Evolutionary conservation across 2,329 filamentous ascomycete species (phyloP).

Genomic region (Pleomassaria siparia): DNA sequence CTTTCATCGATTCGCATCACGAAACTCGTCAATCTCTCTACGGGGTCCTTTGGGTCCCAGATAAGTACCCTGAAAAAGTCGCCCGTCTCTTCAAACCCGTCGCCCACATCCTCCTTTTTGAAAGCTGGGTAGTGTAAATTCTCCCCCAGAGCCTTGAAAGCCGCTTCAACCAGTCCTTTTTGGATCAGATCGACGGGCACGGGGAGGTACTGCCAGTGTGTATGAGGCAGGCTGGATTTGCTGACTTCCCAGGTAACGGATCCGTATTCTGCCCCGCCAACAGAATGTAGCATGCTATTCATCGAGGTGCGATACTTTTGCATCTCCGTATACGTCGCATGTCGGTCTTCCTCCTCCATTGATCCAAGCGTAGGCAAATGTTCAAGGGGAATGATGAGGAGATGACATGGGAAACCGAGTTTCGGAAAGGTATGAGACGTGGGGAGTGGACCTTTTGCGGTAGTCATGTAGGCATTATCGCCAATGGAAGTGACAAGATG

Average conservation of each 20-base stretch:
- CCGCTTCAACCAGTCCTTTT: conserved; percentile 79
- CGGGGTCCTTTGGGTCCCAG: conserved; percentile 60
- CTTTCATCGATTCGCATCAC: conserved; percentile 72
- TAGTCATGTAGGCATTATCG: conserved; percentile 83
- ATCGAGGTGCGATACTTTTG: conserved; percentile 73
- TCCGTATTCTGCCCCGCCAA: conserved; percentile 63
- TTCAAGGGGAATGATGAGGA: conserved; percentile 85
- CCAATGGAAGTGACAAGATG: conserved; percentile 92
- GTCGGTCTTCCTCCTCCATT: conserved; percentile 62
- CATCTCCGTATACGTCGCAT: conserved; percentile 77
- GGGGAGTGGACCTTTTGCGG: conserved; percentile 85
- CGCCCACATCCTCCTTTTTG: conserved; percentile 43
- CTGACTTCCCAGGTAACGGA: conserved; percentile 92
- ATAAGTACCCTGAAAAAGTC: conserved; percentile 84
- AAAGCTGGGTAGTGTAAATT: conserved; percentile 65
- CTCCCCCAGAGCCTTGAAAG: conserved; percentile 85
- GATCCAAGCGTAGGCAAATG: conserved; percentile 75
- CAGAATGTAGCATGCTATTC: conserved; percentile 70
- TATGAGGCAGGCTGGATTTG: conserved; percentile 76
- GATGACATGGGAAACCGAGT: conserved; percentile 77
- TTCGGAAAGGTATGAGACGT: conserved; percentile 69
- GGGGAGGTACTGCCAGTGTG: conserved; percentile 92
- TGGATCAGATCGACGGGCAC: conserved; percentile 67
- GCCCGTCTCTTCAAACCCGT: conserved; percentile 46
- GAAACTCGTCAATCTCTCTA: conserved; percentile 67